Percentiles rank a stretch among this genome's conserved stretches.
These are phyloP conservation scores for Beauveria scarabaeidicola DNA, from an alignment of 2,329 filamentous ascomycete species.

Conservation along the genomic window DNA sequence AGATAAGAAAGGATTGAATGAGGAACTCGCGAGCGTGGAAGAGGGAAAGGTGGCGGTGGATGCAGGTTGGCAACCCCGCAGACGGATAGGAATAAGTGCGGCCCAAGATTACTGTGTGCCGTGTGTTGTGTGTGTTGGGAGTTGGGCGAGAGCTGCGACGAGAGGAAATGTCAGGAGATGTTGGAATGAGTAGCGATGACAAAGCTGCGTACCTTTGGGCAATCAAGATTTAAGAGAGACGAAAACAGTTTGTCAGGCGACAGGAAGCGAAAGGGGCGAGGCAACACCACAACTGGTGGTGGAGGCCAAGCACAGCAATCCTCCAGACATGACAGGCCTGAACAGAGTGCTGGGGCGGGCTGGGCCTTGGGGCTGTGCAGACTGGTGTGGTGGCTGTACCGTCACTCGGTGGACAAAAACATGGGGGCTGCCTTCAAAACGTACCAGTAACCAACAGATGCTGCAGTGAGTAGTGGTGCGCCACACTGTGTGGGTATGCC, in stretches of 20 bases:
- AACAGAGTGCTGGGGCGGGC: background rate
- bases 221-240: background rate
- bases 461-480: too few species aligned
- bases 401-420: too few species aligned
- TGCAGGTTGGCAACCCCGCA: constrained; percentile 11
- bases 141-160: background rate
- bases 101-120: background rate
- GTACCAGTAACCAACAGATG: too few species aligned
- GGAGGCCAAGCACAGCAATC: constrained; percentile 6
- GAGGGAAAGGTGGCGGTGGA: constrained; percentile 5
- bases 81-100: constrained; percentile 10
- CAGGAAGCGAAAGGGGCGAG: constrained; percentile 1
- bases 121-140: background rate
- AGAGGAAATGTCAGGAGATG: background rate
- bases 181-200: background rate
- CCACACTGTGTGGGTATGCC: background rate
- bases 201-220: background rate
- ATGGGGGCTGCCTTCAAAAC: too few species aligned
- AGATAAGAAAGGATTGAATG: background rate
- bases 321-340: background rate
- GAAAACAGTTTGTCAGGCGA: background rate
- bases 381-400: too few species aligned
- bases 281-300: background rate
- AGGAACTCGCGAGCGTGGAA: background rate
- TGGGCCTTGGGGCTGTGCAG: background rate